Percentiles rank a stretch among this genome's conserved stretches.
phyloP scores from a whole-genome alignment of 768 basidiomycete species.

The Tylopilus sp. region DNA sequence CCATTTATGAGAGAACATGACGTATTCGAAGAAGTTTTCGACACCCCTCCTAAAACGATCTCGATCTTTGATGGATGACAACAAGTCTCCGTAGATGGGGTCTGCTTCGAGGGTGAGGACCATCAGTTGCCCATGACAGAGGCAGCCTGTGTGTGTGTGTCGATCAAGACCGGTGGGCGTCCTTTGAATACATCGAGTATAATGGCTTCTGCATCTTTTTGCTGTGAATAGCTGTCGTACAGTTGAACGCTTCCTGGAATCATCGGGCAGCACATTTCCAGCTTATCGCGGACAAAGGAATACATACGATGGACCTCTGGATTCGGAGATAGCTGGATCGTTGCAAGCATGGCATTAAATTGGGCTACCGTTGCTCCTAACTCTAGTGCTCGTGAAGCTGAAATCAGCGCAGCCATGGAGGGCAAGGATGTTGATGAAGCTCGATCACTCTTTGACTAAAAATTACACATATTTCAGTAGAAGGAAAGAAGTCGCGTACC shows the following conservation, averaged over 20 bases:
- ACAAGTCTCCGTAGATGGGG: neutral
- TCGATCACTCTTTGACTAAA: neutral
- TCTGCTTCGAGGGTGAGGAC: neutral
- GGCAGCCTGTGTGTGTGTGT: no score
- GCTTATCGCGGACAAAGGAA: no score
- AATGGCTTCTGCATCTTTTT: neutral
- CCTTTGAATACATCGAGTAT: neutral
- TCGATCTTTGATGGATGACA: neutral
- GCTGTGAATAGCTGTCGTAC: neutral
- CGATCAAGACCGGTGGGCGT: no score
- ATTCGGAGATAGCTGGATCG: neutral
- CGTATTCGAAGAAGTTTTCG: slow-evolving; percentile 8
- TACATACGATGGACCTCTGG: slow-evolving; percentile 1
- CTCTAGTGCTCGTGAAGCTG: neutral
- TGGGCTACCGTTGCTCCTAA: neutral
- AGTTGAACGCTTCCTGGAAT: neutral
- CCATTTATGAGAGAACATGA: slow-evolving; percentile 12
- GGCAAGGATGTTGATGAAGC: neutral
- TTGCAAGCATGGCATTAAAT: neutral
- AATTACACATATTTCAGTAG: neutral
- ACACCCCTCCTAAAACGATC: neutral
- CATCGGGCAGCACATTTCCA: no score
- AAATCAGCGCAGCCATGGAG: neutral
- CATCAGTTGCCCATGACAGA: slow-evolving; percentile 1
- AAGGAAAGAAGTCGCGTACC: neutral